Percentiles rank a stretch among this genome's conserved stretches.
Evolutionary conservation across 805 yeast genomes (phyloP).

Genomic region (Saitoella complicata): DNA sequence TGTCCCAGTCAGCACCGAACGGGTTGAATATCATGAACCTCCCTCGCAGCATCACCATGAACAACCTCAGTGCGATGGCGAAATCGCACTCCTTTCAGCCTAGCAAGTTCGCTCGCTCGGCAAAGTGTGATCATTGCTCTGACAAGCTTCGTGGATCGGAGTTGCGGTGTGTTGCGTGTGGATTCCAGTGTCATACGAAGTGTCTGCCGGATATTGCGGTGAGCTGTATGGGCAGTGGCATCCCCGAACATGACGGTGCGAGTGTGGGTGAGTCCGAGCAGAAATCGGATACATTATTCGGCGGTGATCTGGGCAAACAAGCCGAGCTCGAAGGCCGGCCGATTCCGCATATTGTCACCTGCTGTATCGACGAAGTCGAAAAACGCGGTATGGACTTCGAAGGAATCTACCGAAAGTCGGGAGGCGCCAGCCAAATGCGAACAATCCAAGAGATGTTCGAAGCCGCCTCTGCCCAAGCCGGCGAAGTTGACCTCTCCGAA

Average conservation of each 20-base stretch:
- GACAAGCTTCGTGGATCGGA: slow-evolving; percentile 13
- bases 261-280: background rate
- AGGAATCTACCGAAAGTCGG: slow-evolving; percentile 84
- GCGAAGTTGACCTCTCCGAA: slow-evolving; percentile 17
- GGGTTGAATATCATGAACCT: too few relatives aligned
- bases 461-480: background rate
- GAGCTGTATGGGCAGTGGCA: background rate
- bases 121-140: too few relatives aligned
- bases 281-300: slow-evolving; percentile 9
- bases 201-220: background rate
- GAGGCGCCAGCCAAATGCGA: slow-evolving; percentile 54
- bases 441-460: slow-evolving; percentile 27
- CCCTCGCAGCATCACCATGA: too few relatives aligned
- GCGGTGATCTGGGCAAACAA: slow-evolving; percentile 46
- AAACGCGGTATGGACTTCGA: slow-evolving; percentile 56
- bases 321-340: slow-evolving; percentile 41
- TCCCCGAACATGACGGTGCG: slow-evolving; percentile 2
- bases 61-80: too few relatives aligned
- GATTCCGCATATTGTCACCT: slow-evolving; percentile 56
- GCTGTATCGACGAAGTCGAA: slow-evolving; percentile 67
- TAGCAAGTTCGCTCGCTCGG: too few relatives aligned
- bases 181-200: background rate
- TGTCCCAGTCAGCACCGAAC: slow-evolving; percentile 11
- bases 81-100: too few relatives aligned
- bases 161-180: slow-evolving; percentile 1